A percentile compares a stretch with the other conserved stretches of the same genome.
These are phyloP conservation scores for Polytrichum commune DNA, from an alignment of 225 moss, liverwort and hornwort genomes.

Conservation along the genomic window DNA sequence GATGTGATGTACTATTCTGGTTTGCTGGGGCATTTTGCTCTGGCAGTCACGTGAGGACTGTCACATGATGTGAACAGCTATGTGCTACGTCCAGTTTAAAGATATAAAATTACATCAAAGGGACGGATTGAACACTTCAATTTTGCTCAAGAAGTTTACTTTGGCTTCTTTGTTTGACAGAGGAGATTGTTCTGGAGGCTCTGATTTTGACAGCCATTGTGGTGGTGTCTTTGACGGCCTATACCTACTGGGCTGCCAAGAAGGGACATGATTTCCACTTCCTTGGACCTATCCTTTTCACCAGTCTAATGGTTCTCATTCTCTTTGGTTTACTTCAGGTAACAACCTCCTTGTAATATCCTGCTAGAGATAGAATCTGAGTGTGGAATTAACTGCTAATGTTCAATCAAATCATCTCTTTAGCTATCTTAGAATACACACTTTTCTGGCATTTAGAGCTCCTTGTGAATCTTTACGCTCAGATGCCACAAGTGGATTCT, in stretches of 20 bases:
- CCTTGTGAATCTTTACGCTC: too few relatives aligned
- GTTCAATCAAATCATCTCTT: background rate
- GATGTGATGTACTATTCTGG: too few relatives aligned
- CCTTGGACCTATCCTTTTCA: constrained; percentile 85
- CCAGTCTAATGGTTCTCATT: constrained; percentile 70
- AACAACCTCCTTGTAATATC: background rate
- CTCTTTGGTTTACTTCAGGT: constrained; percentile 91
- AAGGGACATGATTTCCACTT: constrained; percentile 87
- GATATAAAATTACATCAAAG: background rate
- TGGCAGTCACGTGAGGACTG: too few relatives aligned
- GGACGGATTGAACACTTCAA: background rate
- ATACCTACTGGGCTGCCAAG: constrained; percentile 88
- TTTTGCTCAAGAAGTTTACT: constrained; percentile 11
- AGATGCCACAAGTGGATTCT: too few relatives aligned
- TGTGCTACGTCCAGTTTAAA: background rate
- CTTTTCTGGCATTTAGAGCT: too few relatives aligned
- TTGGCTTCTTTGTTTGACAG: constrained; percentile 40
- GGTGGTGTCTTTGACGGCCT: constrained; percentile 77
- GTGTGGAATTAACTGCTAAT: background rate
- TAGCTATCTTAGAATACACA: background rate
- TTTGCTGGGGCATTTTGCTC: too few relatives aligned
- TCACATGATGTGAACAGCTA: too few relatives aligned
- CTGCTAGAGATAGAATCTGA: background rate
- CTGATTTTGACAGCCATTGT: constrained; percentile 80
- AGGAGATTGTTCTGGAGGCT: constrained; percentile 84